Evolutionary conservation across 306 rosid genomes (phyloP), one percentile per base, ranked within the genome.

Genomic region (Hylodesmum podocarpum): DNA sequence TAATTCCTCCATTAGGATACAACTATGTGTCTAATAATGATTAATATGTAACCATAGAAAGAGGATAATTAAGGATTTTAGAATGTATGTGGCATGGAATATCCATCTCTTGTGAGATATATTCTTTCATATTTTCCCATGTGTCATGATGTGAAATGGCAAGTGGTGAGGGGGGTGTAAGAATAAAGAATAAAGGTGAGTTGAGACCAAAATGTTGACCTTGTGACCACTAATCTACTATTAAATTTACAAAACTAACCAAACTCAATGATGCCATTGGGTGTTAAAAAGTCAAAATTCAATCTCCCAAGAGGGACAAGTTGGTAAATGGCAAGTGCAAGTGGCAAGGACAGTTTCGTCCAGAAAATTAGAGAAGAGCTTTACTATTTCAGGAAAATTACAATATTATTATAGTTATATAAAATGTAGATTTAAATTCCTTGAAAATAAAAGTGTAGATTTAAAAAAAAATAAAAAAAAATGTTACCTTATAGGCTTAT

Each of bases 121-220:
- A 77, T 78, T 46, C 51, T 78, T 70, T 33, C 19, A 1, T 3
- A 18, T 0, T 40, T 73, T 41, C 8, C 31, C 6, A 33, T 8
- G 33, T 13, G 39, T 22, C 43, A 50, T 25, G 14, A 16, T 50
- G 16, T 31, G 29, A 19, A 34, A 19, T 34, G 61, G 61, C 11
- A 31, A 29, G 77, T 44, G 54, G 63, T 63, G 37, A 21, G 29
- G 21, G 62, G 55, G 54, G 63, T 63, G 37, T 31, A 40, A 31
- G 62, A 67, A 67, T 29, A 53, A 31, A 29, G 46, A 66, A 39
- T 64, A 65, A 65, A 75, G 66, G 31, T 49, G 13, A 75, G 66
- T 21, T 49, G 13, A 63, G 64, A 15, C 54, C 73, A 76, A 50
- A 37, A 51, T 53, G 43, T 65, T 76, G 74, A 46, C 70, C 59